Evolutionary conservation across 108 stramenopile species (phyloP), one percentile per base, ranked within the genome.

Genomic region (Fistulifera pelliculosa): DNA sequence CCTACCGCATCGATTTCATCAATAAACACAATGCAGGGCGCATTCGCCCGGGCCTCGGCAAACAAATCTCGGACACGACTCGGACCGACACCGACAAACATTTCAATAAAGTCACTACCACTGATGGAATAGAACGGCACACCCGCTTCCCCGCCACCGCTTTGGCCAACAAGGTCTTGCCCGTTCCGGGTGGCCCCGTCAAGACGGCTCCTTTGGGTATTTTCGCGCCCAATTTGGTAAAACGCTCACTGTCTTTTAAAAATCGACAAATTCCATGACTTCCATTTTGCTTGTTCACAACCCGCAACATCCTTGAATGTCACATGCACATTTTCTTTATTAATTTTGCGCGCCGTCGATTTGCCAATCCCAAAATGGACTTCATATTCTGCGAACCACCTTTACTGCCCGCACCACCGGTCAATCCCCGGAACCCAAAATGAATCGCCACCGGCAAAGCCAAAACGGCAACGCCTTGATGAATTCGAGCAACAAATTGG

Each of bases 1-100:
- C 96, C 96, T 24, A 95, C 85, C 25, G 93, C 96, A 73, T 97
- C 98, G 63, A 99, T 96, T 70, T 99, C 98, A 67, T 99, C 98
- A 64, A 99, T 96, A 73, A 99, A 99, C 48, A 99, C 80, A 61
- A 99, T 97, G 68, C 96, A 96, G 14, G 98, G 98, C 19, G 90
- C 69, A 50, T 79, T 77, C 60, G 76, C 76, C 54, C 94, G 81
- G 11, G 98, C 98, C 27, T 79, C 77, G 50, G 64, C 83, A 81
- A 97, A 97, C 19, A 99, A 69, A 47, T 96, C 95, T 31, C 98
- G 75, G 49, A 98, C 96, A 53, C 98, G 90, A 13, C 79, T 79
- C 14, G 96, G 91, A 43, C 96, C 96, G 22, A 97, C 94, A 59
- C 93, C 93, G 17, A 94, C 93, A 70, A 92, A 94, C 87, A 94